Conservation (phyloP, 805 yeast species). For the Debaryomyces hansenii region DNA sequence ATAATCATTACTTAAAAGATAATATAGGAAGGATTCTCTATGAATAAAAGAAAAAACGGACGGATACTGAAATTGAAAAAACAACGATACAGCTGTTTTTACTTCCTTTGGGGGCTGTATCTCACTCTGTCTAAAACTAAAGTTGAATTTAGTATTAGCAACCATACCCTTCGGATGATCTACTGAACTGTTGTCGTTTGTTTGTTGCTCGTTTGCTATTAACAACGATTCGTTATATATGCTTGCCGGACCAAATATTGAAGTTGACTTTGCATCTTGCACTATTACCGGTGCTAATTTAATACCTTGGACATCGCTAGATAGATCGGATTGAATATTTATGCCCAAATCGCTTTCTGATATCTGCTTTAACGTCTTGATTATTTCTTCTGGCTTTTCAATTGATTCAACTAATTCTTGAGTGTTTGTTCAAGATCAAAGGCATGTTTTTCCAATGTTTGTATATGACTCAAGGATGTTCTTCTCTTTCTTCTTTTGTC, state of each 20-base stretch:
- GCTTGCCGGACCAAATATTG: slow-evolving; percentile 11
- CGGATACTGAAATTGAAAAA: slow-evolving; percentile 10
- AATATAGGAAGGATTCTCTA: slow-evolving; percentile 10
- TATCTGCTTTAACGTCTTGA: background rate
- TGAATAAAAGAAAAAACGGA: slow-evolving; percentile 9
- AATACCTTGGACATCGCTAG: background rate
- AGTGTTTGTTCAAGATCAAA: slow-evolving; percentile 3
- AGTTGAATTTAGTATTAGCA: background rate
- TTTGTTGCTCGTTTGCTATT: background rate
- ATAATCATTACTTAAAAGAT: slow-evolving; percentile 12
- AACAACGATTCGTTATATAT: slow-evolving; percentile 8
- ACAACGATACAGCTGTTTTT: slow-evolving; percentile 6
- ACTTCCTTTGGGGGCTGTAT: slow-evolving; percentile 1
- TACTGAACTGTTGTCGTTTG: background rate
- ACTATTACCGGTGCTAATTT: slow-evolving; percentile 4
- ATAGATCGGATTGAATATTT: no score
- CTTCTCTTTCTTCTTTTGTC: slow-evolving; percentile 8
- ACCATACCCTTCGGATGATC: background rate
- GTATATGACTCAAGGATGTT: slow-evolving; percentile 4
- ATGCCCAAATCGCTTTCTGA: background rate
- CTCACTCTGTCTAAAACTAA: slow-evolving; percentile 1
- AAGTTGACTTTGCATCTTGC: background rate
- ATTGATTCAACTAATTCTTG: slow-evolving; percentile 1
- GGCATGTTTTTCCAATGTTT: slow-evolving; percentile 6
- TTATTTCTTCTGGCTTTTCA: slow-evolving; percentile 3